phyloP scores from a whole-genome alignment of 2,329 filamentous ascomycete species.

The Coniochaeta hoffmannii region DNA sequence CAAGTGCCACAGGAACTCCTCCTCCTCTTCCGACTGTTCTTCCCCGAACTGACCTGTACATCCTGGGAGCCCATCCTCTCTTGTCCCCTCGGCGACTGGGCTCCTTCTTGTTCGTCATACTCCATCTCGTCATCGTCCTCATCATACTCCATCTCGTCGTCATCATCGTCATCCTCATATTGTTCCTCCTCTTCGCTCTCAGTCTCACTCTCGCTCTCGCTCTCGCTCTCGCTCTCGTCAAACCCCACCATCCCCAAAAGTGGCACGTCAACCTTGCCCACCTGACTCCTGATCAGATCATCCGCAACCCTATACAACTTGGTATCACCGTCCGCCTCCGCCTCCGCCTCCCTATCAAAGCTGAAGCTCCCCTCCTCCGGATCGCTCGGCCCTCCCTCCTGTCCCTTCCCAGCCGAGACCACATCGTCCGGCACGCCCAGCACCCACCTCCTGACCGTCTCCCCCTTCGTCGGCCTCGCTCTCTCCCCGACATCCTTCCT shows the following conservation, averaged over 20 bases:
- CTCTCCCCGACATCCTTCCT: conserved; percentile 15
- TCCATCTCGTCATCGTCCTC: conserved; percentile 19
- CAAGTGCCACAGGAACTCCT: conserved; percentile 1
- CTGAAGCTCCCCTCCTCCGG: conserved; percentile 31
- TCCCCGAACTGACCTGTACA: conserved; percentile 6
- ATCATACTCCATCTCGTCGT: conserved; percentile 16
- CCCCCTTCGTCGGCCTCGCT: conserved; percentile 22
- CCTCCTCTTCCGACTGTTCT: conserved; percentile 4
- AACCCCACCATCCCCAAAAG: conserved; percentile 36
- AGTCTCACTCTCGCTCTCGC: conserved; percentile 32
- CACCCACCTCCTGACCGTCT: conserved; percentile 35
- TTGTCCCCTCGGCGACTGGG: conserved; percentile 10
- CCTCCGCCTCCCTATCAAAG: conserved; percentile 28
- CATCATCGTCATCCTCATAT: conserved; percentile 17
- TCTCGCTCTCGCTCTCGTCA: conserved; percentile 32
- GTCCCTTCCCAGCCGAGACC: conserved; percentile 2
- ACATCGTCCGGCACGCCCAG: conserved; percentile 28
- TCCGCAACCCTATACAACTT: conserved; percentile 37
- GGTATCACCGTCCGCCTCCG: conserved; percentile 30
- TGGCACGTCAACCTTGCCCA: conserved; percentile 36
- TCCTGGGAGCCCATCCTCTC: conserved; percentile 7
- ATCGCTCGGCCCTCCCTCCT: conserved; percentile 22
- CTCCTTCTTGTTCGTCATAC: conserved; percentile 14
- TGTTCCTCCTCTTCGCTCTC: conserved; percentile 19
- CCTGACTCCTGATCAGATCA: conserved; percentile 39